These are phyloP conservation scores for Taiozyma sp. DNA, from an alignment of 1,139 yeast species.

Conservation along the genomic window DNA sequence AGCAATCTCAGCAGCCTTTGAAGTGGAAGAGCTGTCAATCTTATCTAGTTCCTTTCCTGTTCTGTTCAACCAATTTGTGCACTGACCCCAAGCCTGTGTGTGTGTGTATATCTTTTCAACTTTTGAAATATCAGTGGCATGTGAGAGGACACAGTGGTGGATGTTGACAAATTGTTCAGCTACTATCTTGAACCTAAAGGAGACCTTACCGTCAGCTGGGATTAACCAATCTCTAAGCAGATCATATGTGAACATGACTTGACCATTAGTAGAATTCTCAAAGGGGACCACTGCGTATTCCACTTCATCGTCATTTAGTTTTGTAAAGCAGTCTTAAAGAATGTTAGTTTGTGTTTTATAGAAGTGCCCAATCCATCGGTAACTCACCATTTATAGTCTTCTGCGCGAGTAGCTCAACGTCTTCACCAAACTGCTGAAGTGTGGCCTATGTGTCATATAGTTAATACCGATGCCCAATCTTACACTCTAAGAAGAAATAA, in stretches of 20 bases:
- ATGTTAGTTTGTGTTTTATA: not conserved
- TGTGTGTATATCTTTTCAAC: constrained; percentile 73
- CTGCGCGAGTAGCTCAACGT: constrained; percentile 20
- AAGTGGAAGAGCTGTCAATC: constrained; percentile 74
- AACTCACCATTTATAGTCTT: constrained; percentile 30
- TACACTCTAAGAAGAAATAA: constrained; percentile 23
- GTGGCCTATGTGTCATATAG: constrained; percentile 51
- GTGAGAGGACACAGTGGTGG: constrained; percentile 69
- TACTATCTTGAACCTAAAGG: constrained; percentile 47
- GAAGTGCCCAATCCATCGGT: not conserved
- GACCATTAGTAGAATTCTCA: constrained; percentile 94
- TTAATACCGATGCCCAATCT: not conserved
- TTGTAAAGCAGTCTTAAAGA: constrained; percentile 57
- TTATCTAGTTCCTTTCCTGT: constrained; percentile 36
- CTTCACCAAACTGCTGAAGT: constrained; percentile 58
- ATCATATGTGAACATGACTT: constrained; percentile 82
- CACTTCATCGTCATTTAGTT: constrained; percentile 39
- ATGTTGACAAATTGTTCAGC: constrained; percentile 83
- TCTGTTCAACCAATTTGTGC: constrained; percentile 44
- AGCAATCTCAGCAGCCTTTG: constrained; percentile 75
- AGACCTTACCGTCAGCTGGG: constrained; percentile 8
- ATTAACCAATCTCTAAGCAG: constrained; percentile 64
- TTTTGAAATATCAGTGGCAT: constrained; percentile 37
- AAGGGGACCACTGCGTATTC: constrained; percentile 85
- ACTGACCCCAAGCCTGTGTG: constrained; percentile 99